These are phyloP conservation scores for Lipomyces oligophaga DNA, from an alignment of 805 yeast species.

Conservation along the genomic window DNA sequence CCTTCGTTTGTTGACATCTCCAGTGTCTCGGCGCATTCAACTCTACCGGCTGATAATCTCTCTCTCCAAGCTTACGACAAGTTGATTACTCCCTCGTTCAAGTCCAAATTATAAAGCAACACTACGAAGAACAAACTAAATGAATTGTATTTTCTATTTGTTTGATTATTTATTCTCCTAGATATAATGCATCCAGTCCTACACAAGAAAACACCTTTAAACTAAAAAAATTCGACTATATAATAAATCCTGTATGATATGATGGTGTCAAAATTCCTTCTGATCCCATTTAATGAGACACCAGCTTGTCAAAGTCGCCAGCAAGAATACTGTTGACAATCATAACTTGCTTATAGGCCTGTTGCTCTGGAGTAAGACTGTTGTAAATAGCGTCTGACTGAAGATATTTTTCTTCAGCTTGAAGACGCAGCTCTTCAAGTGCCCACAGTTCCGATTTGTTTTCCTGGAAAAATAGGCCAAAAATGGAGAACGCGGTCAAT, in stretches of 20 bases:
- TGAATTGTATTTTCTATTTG: background rate
- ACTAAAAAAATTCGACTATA: background rate
- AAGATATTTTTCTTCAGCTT: conserved; percentile 64
- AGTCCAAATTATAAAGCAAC: conserved; percentile 35
- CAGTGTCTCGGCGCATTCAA: conserved; percentile 40
- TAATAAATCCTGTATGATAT: background rate
- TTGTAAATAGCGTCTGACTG: conserved; percentile 48
- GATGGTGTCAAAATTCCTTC: too few relatives aligned
- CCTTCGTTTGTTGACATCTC: conserved; percentile 58
- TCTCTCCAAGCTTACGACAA: conserved; percentile 55
- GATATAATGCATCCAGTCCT: too few relatives aligned
- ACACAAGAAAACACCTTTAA: too few relatives aligned
- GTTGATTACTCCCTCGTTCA: conserved; percentile 52
- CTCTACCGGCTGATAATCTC: conserved; percentile 54
- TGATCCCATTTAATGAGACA: conserved; percentile 25
- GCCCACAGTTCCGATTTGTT: conserved; percentile 65
- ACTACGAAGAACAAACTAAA: too few relatives aligned
- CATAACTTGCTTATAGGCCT: conserved; percentile 65
- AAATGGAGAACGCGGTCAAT: conserved; percentile 52
- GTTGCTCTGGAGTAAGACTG: conserved; percentile 49
- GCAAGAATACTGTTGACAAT: conserved; percentile 76
- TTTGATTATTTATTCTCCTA: too few relatives aligned
- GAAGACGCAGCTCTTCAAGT: conserved; percentile 69
- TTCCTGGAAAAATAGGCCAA: conserved; percentile 49
- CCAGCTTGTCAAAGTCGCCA: conserved; percentile 71